Evolutionary conservation across 495 filamentous ascomycete genomes (phyloP), one percentile per base, ranked within the genome.

Genomic region (Aspergillus asperescens): DNA sequence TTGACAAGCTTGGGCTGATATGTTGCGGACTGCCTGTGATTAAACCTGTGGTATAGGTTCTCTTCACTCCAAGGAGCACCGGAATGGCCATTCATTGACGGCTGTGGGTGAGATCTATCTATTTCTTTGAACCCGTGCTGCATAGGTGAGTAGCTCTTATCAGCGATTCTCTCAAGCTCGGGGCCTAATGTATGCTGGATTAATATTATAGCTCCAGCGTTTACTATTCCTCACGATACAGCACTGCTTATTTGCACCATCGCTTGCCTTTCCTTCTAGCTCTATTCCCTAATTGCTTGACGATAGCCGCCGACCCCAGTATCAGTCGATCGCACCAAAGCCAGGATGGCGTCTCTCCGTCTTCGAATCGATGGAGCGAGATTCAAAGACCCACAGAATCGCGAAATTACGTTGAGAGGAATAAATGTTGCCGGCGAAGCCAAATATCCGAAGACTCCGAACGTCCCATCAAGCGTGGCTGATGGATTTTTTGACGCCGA

Each of bases 401-500:
- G 86, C 48, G 82, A 88, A 63, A 77, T 89, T 27, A 84, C 81
- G 5, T 57, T 88, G 13, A 77, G 83, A 24, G 85, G 85, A 12
- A 85, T 88, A 61, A 88, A 88, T 56, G 77, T 81, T 44, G 82
- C 83, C 15, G 81, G 75, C 15, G 85, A 88, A 62, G 77, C 80
- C 50, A 88, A 88, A 58, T 80, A 80, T 40, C 92, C 92, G 13
- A 87, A 80, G 56, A 70, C 72, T 12, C 92, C 92, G 13, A 76
- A 95, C 55, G 73, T 87, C 20, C 90, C 91, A 1, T 94, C 93
- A 5, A 86, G 93, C 65, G 71, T 87, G 18, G 56, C 76, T 12
- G 81, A 91, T 18, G 71, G 83, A 51, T 98, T 98, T 76, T 96
- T 92, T 62, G 88, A 97, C 32, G 93, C 83, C 50, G 94, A 98